Evolutionary conservation across 768 basidiomycete species (phyloP), one percentile per base, ranked within the genome.

Genomic region (Vararia minispora): DNA sequence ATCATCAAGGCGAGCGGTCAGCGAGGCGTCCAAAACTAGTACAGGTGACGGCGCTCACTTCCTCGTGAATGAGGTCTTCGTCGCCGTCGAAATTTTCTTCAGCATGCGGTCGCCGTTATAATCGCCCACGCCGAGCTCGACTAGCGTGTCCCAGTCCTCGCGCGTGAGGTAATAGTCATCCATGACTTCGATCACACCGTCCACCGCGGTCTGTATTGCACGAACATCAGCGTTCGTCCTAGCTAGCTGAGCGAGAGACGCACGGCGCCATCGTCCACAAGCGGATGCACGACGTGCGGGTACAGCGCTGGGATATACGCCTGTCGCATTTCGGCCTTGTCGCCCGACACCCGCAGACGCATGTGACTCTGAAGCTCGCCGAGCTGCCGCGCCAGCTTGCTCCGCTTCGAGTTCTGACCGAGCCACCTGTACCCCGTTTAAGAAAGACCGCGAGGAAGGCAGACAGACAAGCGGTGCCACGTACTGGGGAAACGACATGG

Each of bases 111-210:
- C 84, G 34, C 87, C 86, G 41, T 72, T 74, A 52, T 78, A 71
- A 5, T 81, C 69, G 41, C 76, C 95, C 6, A 99, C 72, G 1
- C 94, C 95, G 7, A 99, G 71, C 55, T 98, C 94, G 37, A 98
- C 74, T 37, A 98, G 68, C 8, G 89, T 80, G 51, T 99, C 95
- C 94, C 92, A 98, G 52, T 98, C 94, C 21, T 98, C 95, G 46
- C 83, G 86, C 3, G 79, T 79, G 23, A 99, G 59, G 58, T 76
- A 97, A 56, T 99, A 99, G 33, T 84, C 81, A 56, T 98, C 95
- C 91, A 99, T 94, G 5, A 64, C 63, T 18, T 74, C 68, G 40
- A 99, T 95, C 25, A 91, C 76, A 7, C 82, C 77, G 2, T 83
- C 79, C 5, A 97, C 72, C 1, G 75, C 82, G 45, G 72, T 74